Evolutionary conservation across 352 stramenopile genomes (phyloP).

Genomic region (Phytophthora rubi): DNA sequence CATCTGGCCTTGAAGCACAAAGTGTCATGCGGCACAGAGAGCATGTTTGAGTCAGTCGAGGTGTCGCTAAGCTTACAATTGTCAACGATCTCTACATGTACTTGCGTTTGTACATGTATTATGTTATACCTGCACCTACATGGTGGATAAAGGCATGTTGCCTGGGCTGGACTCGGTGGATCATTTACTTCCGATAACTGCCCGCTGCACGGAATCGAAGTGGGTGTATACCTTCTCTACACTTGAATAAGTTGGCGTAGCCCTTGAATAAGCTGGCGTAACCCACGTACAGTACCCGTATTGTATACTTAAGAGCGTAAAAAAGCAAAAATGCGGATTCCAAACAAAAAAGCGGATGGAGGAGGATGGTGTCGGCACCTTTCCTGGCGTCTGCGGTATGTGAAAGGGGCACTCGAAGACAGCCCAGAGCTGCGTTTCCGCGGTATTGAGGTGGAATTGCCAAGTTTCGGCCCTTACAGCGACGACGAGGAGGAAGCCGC

Average conservation of each 20-base stretch:
- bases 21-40: slow-evolving; percentile 4
- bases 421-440: slow-evolving; percentile 16
- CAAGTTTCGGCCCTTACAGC: slow-evolving; percentile 10
- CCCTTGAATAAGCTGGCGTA: no score
- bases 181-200: no score
- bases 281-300: neutral
- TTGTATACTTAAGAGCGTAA: neutral
- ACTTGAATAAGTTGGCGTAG: no score
- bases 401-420: slow-evolving; percentile 15
- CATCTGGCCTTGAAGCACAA: slow-evolving; percentile 11
- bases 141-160: no score
- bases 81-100: slow-evolving; percentile 10
- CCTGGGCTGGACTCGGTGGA: no score
- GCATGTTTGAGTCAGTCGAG: slow-evolving; percentile 24
- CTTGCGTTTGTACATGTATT: neutral
- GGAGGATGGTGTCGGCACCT: slow-evolving; percentile 24
- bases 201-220: no score
- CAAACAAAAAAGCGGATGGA: slow-evolving; percentile 6
- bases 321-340: neutral
- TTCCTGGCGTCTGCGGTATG: slow-evolving; percentile 21
- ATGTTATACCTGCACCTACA: no score
- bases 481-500: slow-evolving; percentile 8
- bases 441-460: slow-evolving; percentile 25
- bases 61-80: slow-evolving; percentile 25
- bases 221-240: no score